These are phyloP conservation scores for Taiozyma sp. DNA, from an alignment of 1,139 yeast genomes.

Conservation along the genomic window DNA sequence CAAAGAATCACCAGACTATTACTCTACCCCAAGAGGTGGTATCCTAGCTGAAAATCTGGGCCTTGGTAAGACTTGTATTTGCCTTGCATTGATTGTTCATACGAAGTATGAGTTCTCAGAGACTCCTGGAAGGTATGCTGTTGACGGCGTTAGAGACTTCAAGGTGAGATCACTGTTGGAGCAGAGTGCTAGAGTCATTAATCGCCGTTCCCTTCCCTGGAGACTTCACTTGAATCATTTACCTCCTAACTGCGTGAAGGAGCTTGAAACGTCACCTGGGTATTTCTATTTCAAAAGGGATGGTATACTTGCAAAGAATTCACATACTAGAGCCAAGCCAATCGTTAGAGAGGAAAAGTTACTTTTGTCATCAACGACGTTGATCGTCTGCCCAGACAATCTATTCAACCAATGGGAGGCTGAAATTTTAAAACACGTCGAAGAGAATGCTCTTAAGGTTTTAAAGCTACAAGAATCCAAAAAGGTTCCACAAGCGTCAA, in stretches of 20 bases:
- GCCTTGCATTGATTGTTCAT: slow-evolving; percentile 52
- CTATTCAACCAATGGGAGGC: slow-evolving; percentile 59
- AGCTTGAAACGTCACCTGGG: slow-evolving; percentile 38
- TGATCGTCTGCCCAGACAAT: slow-evolving; percentile 62
- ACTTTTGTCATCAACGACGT: slow-evolving; percentile 45
- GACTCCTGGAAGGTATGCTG: slow-evolving; percentile 31
- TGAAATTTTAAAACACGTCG: slow-evolving; percentile 53
- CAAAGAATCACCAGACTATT: slow-evolving; percentile 33
- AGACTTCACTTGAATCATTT: slow-evolving; percentile 37
- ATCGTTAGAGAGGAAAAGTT: slow-evolving; percentile 26
- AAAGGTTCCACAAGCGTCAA: slow-evolving; percentile 26
- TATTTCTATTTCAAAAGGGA: slow-evolving; percentile 32
- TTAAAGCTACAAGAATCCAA: slow-evolving; percentile 20
- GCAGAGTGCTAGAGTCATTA: slow-evolving; percentile 38
- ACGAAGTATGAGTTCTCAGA: slow-evolving; percentile 48
- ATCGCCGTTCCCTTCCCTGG: slow-evolving; percentile 53
- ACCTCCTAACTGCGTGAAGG: slow-evolving; percentile 37
- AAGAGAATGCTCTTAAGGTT: slow-evolving; percentile 32
- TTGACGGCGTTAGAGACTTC: slow-evolving; percentile 8
- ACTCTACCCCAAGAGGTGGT: slow-evolving; percentile 54
- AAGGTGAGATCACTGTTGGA: slow-evolving; percentile 30
- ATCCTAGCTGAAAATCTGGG: slow-evolving; percentile 78
- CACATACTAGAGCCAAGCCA: slow-evolving; percentile 11
- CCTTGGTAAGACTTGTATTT: slow-evolving; percentile 63
- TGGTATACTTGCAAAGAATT: slow-evolving; percentile 4